These are phyloP conservation scores for Candida vartiovaarae DNA, from an alignment of 805 yeast species.

Conservation along the genomic window DNA sequence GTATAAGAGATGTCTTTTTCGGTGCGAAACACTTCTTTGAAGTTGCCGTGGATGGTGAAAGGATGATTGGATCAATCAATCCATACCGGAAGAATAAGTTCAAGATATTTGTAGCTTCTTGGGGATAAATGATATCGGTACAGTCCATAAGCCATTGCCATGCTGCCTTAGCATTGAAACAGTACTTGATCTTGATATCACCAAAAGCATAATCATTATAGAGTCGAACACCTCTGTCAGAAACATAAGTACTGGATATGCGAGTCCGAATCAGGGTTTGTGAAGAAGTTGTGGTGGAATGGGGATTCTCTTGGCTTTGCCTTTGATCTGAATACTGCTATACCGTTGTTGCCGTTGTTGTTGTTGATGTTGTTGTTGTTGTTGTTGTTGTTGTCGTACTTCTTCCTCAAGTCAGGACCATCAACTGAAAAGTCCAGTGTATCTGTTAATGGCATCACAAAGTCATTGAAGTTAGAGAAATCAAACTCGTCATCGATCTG, in stretches of 20 bases:
- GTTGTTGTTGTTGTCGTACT: too few relatives aligned
- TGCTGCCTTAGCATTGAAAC: constrained; percentile 68
- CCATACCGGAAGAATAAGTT: constrained; percentile 40
- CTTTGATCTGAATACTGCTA: not conserved
- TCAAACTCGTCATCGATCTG: constrained; percentile 29
- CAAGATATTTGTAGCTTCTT: constrained; percentile 49
- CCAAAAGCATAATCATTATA: constrained; percentile 36
- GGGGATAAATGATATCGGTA: constrained; percentile 53
- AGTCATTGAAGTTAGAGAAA: constrained; percentile 23
- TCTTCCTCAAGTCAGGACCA: too few relatives aligned
- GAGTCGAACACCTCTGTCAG: constrained; percentile 57
- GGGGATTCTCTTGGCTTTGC: constrained; percentile 40
- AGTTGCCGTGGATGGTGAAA: constrained; percentile 29
- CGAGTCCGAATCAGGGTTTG: constrained; percentile 84
- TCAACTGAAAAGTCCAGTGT: not conserved
- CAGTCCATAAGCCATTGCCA: constrained; percentile 91
- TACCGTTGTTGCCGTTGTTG: too few relatives aligned
- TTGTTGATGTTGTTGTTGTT: too few relatives aligned
- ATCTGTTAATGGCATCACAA: constrained; percentile 1
- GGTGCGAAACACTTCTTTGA: constrained; percentile 24
- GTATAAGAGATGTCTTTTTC: constrained; percentile 36
- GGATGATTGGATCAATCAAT: constrained; percentile 38
- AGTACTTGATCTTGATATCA: constrained; percentile 29
- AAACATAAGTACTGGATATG: constrained; percentile 72
- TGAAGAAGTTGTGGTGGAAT: constrained; percentile 66